Evolutionary conservation across 2,329 filamentous ascomycete species (phyloP).

Genomic region (Arthroderma sp.): DNA sequence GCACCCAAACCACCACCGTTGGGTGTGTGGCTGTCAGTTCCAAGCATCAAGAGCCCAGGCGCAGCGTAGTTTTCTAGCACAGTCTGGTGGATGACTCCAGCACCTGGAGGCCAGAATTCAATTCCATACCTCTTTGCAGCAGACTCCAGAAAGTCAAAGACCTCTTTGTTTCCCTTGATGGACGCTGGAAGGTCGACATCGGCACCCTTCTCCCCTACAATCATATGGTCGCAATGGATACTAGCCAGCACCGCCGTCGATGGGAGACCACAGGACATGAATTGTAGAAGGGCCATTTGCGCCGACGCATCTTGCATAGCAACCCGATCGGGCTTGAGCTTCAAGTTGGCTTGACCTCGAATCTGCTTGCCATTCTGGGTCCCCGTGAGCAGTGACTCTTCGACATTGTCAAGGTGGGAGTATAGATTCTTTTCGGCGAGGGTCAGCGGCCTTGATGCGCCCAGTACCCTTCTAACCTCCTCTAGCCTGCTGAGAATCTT

Average conservation of each 20-base stretch:
- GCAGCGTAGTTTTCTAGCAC: conserved; percentile 95
- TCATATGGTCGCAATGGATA: conserved; percentile 98
- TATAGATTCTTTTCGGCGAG: conserved; percentile 98
- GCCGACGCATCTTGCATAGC: conserved; percentile 99
- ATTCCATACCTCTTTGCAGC: conserved; percentile 84
- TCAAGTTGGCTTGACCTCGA: conserved; percentile 79
- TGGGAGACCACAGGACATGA: conserved; percentile 90
- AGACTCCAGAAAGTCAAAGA: conserved; percentile 93
- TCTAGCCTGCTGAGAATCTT: conserved; percentile 67
- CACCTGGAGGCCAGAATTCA: conserved; percentile 89
- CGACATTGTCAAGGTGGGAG: conserved; percentile 78
- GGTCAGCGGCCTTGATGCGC: conserved; percentile 53
- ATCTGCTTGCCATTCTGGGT: conserved; percentile 77
- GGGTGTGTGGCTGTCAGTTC: conserved; percentile 92
- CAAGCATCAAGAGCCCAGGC: conserved; percentile 97
- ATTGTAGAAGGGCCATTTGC: conserved; percentile 96
- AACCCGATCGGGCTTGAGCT: conserved; percentile 92
- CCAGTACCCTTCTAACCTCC: conserved; percentile 63
- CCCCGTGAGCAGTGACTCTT: conserved; percentile 71
- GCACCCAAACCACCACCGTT: conserved; percentile 92
- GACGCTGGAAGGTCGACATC: conserved; percentile 72
- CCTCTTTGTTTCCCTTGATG: conserved; percentile 86
- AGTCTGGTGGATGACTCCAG: conserved; percentile 94
- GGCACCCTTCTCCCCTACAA: conserved; percentile 85
- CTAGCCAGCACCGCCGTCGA: conserved; percentile 88